Percentiles rank a stretch among this genome's conserved stretches.
Evolutionary conservation across 2,329 filamentous ascomycete species (phyloP).

Genomic region (Fusarium verticillioides): DNA sequence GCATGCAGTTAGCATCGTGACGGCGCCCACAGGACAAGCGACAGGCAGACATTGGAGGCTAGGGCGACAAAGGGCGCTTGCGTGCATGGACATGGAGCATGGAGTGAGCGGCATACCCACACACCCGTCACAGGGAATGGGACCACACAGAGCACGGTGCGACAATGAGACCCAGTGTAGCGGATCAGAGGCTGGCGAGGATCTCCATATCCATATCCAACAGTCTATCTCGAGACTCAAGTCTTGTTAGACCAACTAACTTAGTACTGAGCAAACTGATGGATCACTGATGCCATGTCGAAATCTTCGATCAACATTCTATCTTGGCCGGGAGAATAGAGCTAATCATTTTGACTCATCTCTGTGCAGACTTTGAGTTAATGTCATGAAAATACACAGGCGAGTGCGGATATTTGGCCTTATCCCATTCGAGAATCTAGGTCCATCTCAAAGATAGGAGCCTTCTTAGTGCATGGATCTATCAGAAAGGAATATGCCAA

Average conservation of each 20-base stretch:
- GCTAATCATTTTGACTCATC: neutral
- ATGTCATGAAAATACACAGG: neutral
- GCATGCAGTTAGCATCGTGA: constrained; percentile 37
- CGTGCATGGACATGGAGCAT: constrained; percentile 13
- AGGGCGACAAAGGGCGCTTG: constrained; percentile 24
- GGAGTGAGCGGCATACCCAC: constrained; percentile 11
- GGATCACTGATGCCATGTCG: neutral
- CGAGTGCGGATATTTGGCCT: neutral
- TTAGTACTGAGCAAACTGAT: neutral
- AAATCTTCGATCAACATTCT: neutral
- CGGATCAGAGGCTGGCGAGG: constrained; percentile 36
- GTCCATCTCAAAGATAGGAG: constrained; percentile 6
- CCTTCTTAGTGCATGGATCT: constrained; percentile 12
- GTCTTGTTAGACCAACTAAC: neutral
- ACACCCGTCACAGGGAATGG: constrained; percentile 34
- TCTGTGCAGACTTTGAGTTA: constrained; percentile 1
- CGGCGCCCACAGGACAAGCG: constrained; percentile 20
- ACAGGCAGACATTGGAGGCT: constrained; percentile 3
- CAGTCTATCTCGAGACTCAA: neutral
- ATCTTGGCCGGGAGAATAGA: neutral
- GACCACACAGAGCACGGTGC: constrained; percentile 38
- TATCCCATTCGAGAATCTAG: neutral
- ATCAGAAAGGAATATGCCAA: neutral
- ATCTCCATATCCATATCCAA: constrained; percentile 3
- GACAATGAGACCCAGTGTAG: constrained; percentile 43